These are phyloP conservation scores for Geosmithia morbida DNA, from an alignment of 2,329 filamentous ascomycete species.

Conservation along the genomic window DNA sequence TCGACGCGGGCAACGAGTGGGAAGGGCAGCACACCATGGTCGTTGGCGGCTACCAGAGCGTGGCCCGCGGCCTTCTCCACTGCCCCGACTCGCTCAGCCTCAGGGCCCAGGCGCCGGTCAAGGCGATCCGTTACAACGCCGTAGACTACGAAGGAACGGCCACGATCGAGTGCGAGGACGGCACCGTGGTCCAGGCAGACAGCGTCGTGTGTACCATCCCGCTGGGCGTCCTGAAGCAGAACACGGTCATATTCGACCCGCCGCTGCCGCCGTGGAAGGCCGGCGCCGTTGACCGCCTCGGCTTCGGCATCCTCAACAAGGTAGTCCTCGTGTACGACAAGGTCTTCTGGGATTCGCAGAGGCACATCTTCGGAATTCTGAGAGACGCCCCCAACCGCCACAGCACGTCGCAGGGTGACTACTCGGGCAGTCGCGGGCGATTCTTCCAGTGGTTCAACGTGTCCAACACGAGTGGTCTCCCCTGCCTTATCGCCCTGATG, in stretches of 20 bases:
- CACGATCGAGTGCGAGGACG: slow-evolving; percentile 62
- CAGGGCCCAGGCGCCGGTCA: slow-evolving; percentile 57
- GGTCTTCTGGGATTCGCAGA: slow-evolving; percentile 78
- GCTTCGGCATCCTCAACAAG: slow-evolving; percentile 92
- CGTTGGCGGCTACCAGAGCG: slow-evolving; percentile 82
- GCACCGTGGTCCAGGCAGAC: slow-evolving; percentile 67
- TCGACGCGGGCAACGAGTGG: slow-evolving; percentile 95
- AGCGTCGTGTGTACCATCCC: slow-evolving; percentile 83
- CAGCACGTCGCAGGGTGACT: slow-evolving; percentile 68
- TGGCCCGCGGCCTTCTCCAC: slow-evolving; percentile 74
- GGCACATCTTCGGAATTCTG: slow-evolving; percentile 89
- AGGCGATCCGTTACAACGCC: slow-evolving; percentile 51
- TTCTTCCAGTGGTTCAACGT: slow-evolving; percentile 99
- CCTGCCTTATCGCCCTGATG: slow-evolving; percentile 84
- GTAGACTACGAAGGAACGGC: slow-evolving; percentile 31
- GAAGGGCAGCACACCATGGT: slow-evolving; percentile 91
- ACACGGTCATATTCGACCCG: slow-evolving; percentile 72
- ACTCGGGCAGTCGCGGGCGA: slow-evolving; percentile 64
- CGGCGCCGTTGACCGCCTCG: slow-evolving; percentile 67
- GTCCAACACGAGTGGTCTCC: slow-evolving; percentile 75
- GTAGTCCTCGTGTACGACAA: slow-evolving; percentile 80
- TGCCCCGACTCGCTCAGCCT: slow-evolving; percentile 67
- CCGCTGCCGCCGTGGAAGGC: slow-evolving; percentile 78
- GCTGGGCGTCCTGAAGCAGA: slow-evolving; percentile 79
- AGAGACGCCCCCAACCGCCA: slow-evolving; percentile 55